Evolutionary conservation across 768 basidiomycete species (phyloP).

Genomic region (Tubosaeta sp.): DNA sequence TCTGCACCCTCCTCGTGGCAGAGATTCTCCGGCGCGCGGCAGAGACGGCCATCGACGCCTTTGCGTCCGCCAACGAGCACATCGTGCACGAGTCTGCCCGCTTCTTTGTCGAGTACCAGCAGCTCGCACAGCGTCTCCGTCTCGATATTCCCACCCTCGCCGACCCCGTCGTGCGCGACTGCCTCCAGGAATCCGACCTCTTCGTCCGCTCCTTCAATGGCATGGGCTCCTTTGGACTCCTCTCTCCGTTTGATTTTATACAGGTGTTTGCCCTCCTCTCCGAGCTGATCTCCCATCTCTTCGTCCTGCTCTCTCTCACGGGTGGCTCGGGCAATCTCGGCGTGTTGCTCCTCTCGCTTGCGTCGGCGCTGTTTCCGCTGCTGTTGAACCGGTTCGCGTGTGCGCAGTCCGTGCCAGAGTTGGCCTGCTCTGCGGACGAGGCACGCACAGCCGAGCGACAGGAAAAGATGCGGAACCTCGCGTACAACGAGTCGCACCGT

Average conservation of each 20-base stretch:
- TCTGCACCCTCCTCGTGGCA: constrained; percentile 52
- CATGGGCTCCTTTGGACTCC: constrained; percentile 66
- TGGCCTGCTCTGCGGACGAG: constrained; percentile 49
- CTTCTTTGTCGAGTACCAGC: constrained; percentile 73
- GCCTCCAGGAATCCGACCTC: constrained; percentile 82
- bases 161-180: constrained; percentile 68
- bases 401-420: constrained; percentile 39
- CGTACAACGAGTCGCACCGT: constrained; percentile 70
- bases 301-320: constrained; percentile 63
- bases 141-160: constrained; percentile 77
- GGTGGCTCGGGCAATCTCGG: constrained; percentile 48
- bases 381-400: constrained; percentile 49
- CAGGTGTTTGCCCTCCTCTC: constrained; percentile 66
- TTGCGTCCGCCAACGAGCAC: constrained; percentile 74
- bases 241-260: constrained; percentile 77
- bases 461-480: constrained; percentile 71
- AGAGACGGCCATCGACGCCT: constrained; percentile 63
- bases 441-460: constrained; percentile 64
- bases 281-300: constrained; percentile 69
- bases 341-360: constrained; percentile 55
- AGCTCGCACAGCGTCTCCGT: constrained; percentile 70
- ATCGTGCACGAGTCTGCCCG: constrained; percentile 70
- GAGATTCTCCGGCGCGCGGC: constrained; percentile 61
- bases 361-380: constrained; percentile 58
- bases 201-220: constrained; percentile 81